phyloP scores from a whole-genome alignment of 176 grass and related monocot genomes.

The Puccinellia tenuiflora region DNA sequence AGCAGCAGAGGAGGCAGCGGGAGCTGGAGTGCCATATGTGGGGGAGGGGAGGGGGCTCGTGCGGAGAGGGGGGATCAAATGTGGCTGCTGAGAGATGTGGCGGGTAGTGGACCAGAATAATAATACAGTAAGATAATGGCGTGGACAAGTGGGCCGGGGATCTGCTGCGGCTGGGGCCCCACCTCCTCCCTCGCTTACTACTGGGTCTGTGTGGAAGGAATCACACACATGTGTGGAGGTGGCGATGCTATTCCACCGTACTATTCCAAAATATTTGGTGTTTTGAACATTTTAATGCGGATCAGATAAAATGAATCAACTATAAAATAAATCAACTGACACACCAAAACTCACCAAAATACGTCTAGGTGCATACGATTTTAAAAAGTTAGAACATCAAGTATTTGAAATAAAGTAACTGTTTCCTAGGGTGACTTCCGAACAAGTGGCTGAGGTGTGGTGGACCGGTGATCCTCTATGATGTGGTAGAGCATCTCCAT shows the following conservation, averaged over 20 bases:
- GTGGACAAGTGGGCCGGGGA: not conserved
- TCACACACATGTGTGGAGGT: not conserved
- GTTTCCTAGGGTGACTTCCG: no score
- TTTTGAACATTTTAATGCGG: no score
- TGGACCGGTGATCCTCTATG: no score
- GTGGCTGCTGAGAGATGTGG: conserved; percentile 15
- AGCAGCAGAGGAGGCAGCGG: not conserved
- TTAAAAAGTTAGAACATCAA: no score
- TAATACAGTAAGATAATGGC: conserved; percentile 30
- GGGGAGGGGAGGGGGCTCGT: not conserved
- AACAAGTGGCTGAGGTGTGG: no score
- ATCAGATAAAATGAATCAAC: no score
- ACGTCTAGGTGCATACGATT: no score
- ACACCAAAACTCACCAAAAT: no score
- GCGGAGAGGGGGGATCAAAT: conserved; percentile 16
- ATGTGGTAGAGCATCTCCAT: no score
- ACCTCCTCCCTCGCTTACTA: not conserved
- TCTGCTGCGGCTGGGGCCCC: not conserved
- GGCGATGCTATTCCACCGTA: not conserved
- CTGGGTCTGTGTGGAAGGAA: not conserved
- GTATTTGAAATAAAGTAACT: no score
- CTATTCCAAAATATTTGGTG: no score
- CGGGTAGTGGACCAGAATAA: conserved; percentile 34
- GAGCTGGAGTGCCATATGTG: conserved; percentile 21
- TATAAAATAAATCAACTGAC: no score